Percentiles rank a stretch among this genome's conserved stretches.
phyloP scores from a whole-genome alignment of 2,329 filamentous ascomycete species.

The Diaporthe australafricana region DNA sequence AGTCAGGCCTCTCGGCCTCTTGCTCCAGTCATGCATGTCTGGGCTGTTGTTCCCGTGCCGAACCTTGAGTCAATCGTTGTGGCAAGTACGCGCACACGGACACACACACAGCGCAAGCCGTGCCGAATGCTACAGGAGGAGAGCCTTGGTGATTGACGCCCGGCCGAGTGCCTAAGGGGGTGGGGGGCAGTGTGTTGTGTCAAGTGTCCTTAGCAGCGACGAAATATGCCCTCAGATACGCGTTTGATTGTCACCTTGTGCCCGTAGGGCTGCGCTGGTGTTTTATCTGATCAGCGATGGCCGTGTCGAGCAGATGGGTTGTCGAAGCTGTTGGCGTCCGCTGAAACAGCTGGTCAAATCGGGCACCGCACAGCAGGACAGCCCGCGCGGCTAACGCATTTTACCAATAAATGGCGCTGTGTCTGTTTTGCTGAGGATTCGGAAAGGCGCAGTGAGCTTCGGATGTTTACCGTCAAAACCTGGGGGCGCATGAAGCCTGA shows the following conservation, averaged over 20 bases:
- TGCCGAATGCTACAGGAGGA: background rate
- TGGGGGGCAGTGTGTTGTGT: background rate
- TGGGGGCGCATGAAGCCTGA: conserved; percentile 25
- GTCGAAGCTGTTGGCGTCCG: conserved; percentile 1
- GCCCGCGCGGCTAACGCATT: conserved; percentile 16
- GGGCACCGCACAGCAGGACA: conserved; percentile 11
- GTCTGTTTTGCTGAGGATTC: no score
- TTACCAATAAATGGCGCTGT: background rate
- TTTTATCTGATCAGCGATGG: conserved; percentile 24
- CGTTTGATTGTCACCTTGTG: conserved; percentile 3
- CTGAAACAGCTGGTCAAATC: conserved; percentile 17
- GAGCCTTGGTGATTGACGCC: conserved; percentile 12
- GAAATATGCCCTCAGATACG: background rate
- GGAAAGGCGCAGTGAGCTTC: background rate
- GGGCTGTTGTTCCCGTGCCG: conserved; percentile 11
- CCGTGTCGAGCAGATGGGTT: conserved; percentile 6
- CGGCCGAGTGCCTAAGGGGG: conserved; percentile 2
- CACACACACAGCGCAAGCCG: background rate
- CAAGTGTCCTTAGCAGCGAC: conserved; percentile 1
- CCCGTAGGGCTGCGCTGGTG: conserved; percentile 21
- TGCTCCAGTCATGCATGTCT: conserved; percentile 22
- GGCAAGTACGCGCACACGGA: background rate
- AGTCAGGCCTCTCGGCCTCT: background rate
- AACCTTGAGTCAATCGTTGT: conserved; percentile 15
- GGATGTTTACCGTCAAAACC: conserved; percentile 23